Conservation (phyloP, 129 eudicot genomes). For the Ambrosia artemisiifolia region DNA sequence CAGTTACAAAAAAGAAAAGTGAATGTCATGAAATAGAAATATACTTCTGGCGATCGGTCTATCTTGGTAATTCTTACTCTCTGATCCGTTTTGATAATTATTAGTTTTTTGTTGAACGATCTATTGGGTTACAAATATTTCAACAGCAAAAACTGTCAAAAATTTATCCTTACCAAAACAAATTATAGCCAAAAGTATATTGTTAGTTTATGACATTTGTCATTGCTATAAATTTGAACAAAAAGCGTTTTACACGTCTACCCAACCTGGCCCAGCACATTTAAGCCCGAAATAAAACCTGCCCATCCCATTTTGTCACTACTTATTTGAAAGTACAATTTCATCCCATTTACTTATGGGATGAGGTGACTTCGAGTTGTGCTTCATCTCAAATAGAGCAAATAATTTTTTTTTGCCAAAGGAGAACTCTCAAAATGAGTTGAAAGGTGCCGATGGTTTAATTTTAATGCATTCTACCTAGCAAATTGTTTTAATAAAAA, state of each 20-base stretch:
- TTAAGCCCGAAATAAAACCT: not conserved
- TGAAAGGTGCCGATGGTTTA: not conserved
- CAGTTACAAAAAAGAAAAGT: not conserved
- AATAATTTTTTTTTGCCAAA: not conserved
- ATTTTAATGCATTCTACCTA: not conserved
- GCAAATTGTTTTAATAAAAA: not conserved
- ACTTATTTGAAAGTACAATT: not conserved
- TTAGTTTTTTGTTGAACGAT: not conserved
- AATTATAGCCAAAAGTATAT: not conserved
- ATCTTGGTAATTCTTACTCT: not conserved
- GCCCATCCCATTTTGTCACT: not conserved
- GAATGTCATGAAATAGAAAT: not conserved
- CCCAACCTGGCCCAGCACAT: not conserved
- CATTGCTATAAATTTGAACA: not conserved
- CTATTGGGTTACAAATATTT: not conserved
- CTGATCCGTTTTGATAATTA: not conserved
- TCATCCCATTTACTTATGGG: not conserved
- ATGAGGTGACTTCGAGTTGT: not conserved
- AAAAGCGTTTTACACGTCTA: not conserved
- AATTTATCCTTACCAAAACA: not conserved
- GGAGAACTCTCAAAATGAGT: not conserved
- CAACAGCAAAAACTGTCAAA: not conserved
- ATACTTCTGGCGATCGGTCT: not conserved
- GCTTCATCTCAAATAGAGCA: not conserved
- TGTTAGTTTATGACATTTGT: not conserved